A percentile compares a stretch with the other conserved stretches of the same genome.
Conservation (phyloP, 1,284 basidiomycete genomes). For the Pseudomicrostroma phylloplanum region DNA sequence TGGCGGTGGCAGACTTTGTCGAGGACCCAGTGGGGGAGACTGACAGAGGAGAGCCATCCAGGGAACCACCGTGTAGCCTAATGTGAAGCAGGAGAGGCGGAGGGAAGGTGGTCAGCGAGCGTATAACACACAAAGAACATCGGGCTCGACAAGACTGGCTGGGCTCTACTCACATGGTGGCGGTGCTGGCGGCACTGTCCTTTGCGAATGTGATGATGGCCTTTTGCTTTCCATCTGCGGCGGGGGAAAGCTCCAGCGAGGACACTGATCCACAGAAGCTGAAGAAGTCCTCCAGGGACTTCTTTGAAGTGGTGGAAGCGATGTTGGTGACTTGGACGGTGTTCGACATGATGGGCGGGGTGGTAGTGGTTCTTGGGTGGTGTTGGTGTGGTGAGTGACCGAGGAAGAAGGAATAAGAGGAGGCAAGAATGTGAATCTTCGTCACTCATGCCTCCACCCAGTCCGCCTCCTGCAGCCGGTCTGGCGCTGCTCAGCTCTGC, state of each 20-base stretch:
- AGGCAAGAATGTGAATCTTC: too few species aligned
- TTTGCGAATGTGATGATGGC: conserved; percentile 24
- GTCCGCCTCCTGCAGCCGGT: too few species aligned
- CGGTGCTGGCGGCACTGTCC: conserved; percentile 30
- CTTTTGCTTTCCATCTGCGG: conserved; percentile 20
- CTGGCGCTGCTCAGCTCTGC: too few species aligned
- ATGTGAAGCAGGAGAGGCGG: conserved; percentile 7
- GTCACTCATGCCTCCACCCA: too few species aligned
- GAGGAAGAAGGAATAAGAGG: too few species aligned
- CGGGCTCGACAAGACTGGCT: neutral
- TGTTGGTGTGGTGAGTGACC: too few species aligned
- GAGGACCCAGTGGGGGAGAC: conserved; percentile 19
- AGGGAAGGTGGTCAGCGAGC: neutral
- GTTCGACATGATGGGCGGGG: neutral
- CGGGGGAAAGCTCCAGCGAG: conserved; percentile 23
- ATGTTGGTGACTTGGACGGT: conserved; percentile 7
- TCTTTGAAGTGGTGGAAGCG: neutral
- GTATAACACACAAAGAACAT: neutral
- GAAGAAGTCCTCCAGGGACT: conserved; percentile 30
- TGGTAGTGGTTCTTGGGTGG: too few species aligned
- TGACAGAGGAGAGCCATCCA: conserved; percentile 32
- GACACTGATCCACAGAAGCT: conserved; percentile 38
- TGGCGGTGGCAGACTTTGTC: conserved; percentile 10
- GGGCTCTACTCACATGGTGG: conserved; percentile 23
- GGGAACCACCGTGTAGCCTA: conserved; percentile 32